phyloP scores from a whole-genome alignment of 768 basidiomycete species.

The Cubamyces sp. region DNA sequence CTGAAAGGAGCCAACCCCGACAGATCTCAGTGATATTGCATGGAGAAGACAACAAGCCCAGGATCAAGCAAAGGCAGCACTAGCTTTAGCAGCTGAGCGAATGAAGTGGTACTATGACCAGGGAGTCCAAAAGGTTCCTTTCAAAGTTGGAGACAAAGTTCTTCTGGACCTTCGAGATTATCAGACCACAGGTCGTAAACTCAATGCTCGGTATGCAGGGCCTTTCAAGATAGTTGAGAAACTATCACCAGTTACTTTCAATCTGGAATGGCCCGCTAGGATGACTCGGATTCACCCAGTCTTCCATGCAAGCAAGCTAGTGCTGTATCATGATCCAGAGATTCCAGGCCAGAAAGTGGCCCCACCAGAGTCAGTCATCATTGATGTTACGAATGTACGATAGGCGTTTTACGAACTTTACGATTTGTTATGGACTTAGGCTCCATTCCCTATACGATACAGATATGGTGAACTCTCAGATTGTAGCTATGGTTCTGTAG shows the following conservation, averaged over 20 bases:
- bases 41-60: slow-evolving; percentile 17
- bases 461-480: no score
- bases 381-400: no score
- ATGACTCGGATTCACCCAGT: slow-evolving; percentile 35
- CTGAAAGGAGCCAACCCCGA: slow-evolving; percentile 9
- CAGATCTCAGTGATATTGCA: slow-evolving; percentile 20
- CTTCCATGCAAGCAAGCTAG: slow-evolving; percentile 22
- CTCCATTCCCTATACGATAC: no score
- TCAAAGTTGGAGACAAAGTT: slow-evolving; percentile 31
- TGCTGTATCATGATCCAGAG: background rate
- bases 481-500: no score
- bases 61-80: slow-evolving; percentile 17
- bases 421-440: no score
- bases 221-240: slow-evolving; percentile 34
- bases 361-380: background rate
- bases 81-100: slow-evolving; percentile 27
- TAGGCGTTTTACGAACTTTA: no score
- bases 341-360: slow-evolving; percentile 1
- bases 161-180: slow-evolving; percentile 32
- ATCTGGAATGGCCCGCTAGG: slow-evolving; percentile 27
- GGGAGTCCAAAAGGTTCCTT: background rate
- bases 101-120: slow-evolving; percentile 33
- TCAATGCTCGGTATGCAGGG: slow-evolving; percentile 24
- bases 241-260: slow-evolving; percentile 27
- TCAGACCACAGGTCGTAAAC: slow-evolving; percentile 31